Evolutionary conservation across 169 alveolate genomes (phyloP).

Genomic region (Hepatocystis sp.): DNA sequence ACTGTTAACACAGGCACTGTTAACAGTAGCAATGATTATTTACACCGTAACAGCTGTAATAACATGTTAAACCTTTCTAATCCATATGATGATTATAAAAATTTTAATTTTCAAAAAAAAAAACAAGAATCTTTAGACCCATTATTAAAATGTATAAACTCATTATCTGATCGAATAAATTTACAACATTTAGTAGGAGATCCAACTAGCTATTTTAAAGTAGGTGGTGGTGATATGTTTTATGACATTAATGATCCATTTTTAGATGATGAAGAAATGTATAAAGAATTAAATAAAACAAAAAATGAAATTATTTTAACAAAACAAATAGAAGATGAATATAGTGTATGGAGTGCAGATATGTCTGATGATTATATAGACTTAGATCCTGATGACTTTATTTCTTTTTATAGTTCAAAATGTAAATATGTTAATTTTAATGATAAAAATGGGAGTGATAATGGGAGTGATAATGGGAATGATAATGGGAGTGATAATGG

Average conservation of each 20-base stretch:
- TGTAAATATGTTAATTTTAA: slow-evolving; percentile 32
- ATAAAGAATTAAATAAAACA: slow-evolving; percentile 78
- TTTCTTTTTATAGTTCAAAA: slow-evolving; percentile 62
- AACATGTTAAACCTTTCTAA: too few species aligned
- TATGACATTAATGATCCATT: slow-evolving; percentile 88
- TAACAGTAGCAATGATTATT: too few species aligned
- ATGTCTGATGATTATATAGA: slow-evolving; percentile 76
- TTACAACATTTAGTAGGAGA: slow-evolving; percentile 86
- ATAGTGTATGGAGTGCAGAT: slow-evolving; percentile 86
- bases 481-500: background rate
- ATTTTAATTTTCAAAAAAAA: slow-evolving; percentile 80
- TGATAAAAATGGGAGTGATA: slow-evolving; percentile 29
- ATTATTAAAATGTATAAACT: slow-evolving; percentile 81
- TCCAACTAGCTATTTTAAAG: slow-evolving; percentile 82
- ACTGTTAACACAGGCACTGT: too few species aligned
- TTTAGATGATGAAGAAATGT: slow-evolving; percentile 85
- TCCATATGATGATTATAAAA: slow-evolving; percentile 51
- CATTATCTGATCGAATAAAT: slow-evolving; percentile 84
- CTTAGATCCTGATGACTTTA: slow-evolving; percentile 45
- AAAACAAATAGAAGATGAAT: slow-evolving; percentile 81
- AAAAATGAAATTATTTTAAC: slow-evolving; percentile 79
- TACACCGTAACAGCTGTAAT: too few species aligned
- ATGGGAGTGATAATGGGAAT: background rate
- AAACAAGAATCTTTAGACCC: slow-evolving; percentile 85
- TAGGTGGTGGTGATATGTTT: slow-evolving; percentile 88